phyloP scores from a whole-genome alignment of 1,139 yeast species.

The Diutina scorzettiae region DNA sequence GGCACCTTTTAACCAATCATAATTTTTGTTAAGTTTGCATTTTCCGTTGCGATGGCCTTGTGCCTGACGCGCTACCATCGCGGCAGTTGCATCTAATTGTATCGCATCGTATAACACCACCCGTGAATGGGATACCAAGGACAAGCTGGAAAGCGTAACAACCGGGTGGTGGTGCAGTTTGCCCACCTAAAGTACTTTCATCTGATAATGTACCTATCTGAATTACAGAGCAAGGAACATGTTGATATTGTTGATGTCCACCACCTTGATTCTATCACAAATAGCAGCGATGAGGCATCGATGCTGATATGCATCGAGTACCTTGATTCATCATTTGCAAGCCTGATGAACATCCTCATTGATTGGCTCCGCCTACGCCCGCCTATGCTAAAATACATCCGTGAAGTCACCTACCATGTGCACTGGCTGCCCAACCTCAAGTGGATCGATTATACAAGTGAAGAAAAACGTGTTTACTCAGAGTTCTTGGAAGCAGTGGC shows the following conservation, averaged over 20 bases:
- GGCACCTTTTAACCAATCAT: too few relatives aligned
- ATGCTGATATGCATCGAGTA: neutral
- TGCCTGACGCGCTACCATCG: too few relatives aligned
- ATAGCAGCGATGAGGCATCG: neutral
- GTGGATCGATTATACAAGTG: neutral
- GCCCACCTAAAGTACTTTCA: constrained; percentile 5
- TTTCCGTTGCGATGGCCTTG: too few relatives aligned
- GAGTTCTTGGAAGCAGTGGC: neutral
- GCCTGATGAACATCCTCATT: neutral
- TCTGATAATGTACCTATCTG: constrained; percentile 2
- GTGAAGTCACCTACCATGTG: constrained; percentile 3
- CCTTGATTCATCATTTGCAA: neutral
- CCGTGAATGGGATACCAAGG: too few relatives aligned
- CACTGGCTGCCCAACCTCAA: constrained; percentile 4
- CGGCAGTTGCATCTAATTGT: too few relatives aligned
- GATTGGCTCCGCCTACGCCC: neutral
- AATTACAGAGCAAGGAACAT: constrained; percentile 1
- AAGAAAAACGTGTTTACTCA: neutral
- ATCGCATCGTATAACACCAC: too few relatives aligned
- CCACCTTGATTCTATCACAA: neutral
- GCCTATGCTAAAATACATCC: neutral
- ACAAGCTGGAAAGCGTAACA: constrained; percentile 2
- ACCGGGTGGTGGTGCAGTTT: constrained; percentile 5
- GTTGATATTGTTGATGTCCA: constrained; percentile 1
- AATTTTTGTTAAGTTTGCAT: too few relatives aligned